Base-by-base conservation (phyloP, 768 basidiomycete genomes). In the Boletellus sp. region DNA sequence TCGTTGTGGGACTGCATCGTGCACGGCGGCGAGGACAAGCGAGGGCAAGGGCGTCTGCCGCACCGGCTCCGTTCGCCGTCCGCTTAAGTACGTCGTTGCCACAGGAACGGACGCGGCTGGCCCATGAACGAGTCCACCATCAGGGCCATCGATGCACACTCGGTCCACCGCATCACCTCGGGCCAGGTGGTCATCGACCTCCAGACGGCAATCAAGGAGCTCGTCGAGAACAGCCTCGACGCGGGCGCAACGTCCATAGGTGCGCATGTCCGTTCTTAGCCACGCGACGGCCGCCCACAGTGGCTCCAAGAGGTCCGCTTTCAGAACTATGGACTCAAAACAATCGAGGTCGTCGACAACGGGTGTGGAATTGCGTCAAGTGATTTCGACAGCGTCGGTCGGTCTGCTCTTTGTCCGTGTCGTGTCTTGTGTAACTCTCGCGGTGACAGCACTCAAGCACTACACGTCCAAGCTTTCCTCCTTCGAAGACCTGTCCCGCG, bases 131-230 rank as follows among this genome's bases (percentile, higher is more conserved):
- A 45, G 34, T 20, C 42, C 17, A 24, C 23, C 34, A 80, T 80
- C 54, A 72, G 67, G 32, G 74, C 85, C 5, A 93, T 97, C 55
- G 91, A 94, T 60, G 69, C 72, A 3, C 68, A 76, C 5, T 90
- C 94, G 3, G 76, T 94, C 10, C 96, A 98, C 66, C 77, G 81
- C 47, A 90, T 99, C 47, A 90, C 94, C 0, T 92, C 92, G 2
- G 95, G 95, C 2, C 96, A 98, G 66, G 95, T 98, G 40, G 88
- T 98, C 1, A 77, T 94, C 23, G 93, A 96, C 64, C 79, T 98
- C 1, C 92, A 94, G 64, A 90, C 88, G 0, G 92, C 93, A 2
- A 85, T 97, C 51, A 99, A 98, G 65, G 96, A 99, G 67, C 81
- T 98, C 9, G 80, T 99, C 2, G 96, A 99, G 70, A 99, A 99